Evolutionary conservation across 192 early-diverging fungal species (phyloP).

Genomic region (Umbelopsis sp.): DNA sequence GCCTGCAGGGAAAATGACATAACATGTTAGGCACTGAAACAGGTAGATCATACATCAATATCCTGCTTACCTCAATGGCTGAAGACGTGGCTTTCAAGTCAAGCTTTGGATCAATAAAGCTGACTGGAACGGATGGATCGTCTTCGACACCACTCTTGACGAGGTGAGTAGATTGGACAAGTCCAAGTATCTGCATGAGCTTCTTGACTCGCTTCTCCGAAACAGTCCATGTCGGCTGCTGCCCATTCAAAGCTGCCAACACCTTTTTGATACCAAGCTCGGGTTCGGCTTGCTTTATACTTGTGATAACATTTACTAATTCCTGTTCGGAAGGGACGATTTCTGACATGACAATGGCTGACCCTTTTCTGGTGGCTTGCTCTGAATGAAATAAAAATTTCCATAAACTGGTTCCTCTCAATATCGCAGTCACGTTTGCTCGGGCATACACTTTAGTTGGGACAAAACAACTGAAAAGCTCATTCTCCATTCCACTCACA

Average conservation of each 20-base stretch:
- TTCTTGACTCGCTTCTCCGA: constrained; percentile 66
- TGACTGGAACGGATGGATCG: constrained; percentile 53
- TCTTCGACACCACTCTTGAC: constrained; percentile 44
- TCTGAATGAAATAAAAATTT: not conserved
- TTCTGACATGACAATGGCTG: constrained; percentile 18
- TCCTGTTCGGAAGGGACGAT: constrained; percentile 36
- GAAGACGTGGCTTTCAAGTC: constrained; percentile 43
- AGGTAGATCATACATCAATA: not conserved
- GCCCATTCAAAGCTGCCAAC: constrained; percentile 35
- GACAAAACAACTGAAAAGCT: not conserved
- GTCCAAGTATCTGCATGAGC: constrained; percentile 49
- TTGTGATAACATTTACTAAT: constrained; percentile 40
- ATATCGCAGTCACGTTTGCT: not conserved
- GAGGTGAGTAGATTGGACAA: constrained; percentile 39
- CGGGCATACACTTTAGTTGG: not conserved
- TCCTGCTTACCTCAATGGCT: constrained; percentile 22
- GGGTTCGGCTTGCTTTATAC: constrained; percentile 50
- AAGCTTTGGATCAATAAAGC: constrained; percentile 46
- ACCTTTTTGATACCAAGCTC: constrained; percentile 57
- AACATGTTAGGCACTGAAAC: not conserved
- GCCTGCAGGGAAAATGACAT: constrained; percentile 14
- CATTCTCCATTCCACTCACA: not conserved
- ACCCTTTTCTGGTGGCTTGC: constrained; percentile 1
- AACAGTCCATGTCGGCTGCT: constrained; percentile 55
- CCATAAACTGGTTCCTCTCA: not conserved